A percentile compares a stretch with the other conserved stretches of the same genome.
Evolutionary conservation across 768 basidiomycete genomes (phyloP).

Genomic region (Leccinum rimulosum): DNA sequence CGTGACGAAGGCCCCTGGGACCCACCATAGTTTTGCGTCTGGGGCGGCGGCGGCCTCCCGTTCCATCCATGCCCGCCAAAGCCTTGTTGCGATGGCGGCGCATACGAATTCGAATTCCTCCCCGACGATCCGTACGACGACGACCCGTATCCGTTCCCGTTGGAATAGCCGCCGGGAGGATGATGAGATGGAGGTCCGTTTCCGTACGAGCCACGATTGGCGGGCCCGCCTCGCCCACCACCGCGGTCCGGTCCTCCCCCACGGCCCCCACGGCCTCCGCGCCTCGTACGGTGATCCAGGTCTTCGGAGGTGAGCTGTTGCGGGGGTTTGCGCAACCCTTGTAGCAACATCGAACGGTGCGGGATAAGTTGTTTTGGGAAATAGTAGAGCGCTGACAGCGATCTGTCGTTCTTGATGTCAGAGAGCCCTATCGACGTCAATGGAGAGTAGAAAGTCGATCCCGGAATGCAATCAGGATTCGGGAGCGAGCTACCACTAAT

Average conservation of each 20-base stretch:
- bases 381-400: conserved; percentile 82
- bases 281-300: conserved; percentile 61
- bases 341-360: conserved; percentile 81
- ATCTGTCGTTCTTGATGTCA: conserved; percentile 85
- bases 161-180: conserved; percentile 4
- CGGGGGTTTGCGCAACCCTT: conserved; percentile 59
- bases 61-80: conserved; percentile 34
- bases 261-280: conserved; percentile 47
- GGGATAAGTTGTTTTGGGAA: conserved; percentile 87
- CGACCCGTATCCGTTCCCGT: conserved; percentile 19
- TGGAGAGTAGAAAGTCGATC: conserved; percentile 84
- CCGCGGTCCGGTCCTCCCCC: conserved; percentile 38
- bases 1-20: conserved; percentile 24
- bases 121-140: conserved; percentile 19
- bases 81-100: conserved; percentile 20
- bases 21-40: conserved; percentile 33
- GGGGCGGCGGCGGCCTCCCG: conserved; percentile 30
- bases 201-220: conserved; percentile 23
- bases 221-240: conserved; percentile 32
- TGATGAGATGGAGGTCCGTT: conserved; percentile 4
- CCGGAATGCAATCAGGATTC: conserved; percentile 87
- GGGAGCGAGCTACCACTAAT: conserved; percentile 78
- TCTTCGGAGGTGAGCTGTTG: conserved; percentile 68
- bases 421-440: conserved; percentile 56
- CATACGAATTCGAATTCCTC: conserved; percentile 23